Evolutionary conservation across 345 rosid species (phyloP), one percentile per base, ranked within the genome.

Genomic region (Boechera stricta): DNA sequence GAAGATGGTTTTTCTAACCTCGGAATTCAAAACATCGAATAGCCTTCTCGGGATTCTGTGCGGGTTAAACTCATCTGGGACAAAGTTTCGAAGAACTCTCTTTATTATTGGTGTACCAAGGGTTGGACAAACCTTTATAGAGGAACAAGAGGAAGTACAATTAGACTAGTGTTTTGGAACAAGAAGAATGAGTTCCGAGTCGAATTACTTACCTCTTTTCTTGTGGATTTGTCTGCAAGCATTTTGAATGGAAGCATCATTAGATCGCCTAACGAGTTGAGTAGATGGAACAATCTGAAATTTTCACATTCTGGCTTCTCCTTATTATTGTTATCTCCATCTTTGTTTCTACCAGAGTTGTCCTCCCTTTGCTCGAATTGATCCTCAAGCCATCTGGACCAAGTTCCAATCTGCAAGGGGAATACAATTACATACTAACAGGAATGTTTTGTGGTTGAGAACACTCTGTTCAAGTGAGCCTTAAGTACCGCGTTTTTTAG

Each of bases 361-460:
- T 80, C 83, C 4, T 92, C 94, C 49, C 86, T 93, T 47, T 81
- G 82, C 36, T 86, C 95, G 64, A 91, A 94, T 48, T 91, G 82
- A 86, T 87, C 97, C 42, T 88, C 84, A 64, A 94, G 95, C 98
- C 98, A 94, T 84, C 90, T 87, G 31, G 98, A 88, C 98, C 98
- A 94, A 77, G 82, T 88, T 62, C 98, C 97, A 61, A 91, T 86
- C 98, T 92, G 71, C 77, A 59, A 76, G 4, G 44, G 35, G 64
- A 3, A 16, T 31, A 28, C 3, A 2, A 62, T 54, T 70, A 51
- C 78, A 78, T 12, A 47, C 72, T 47, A 60, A 65, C 16, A 44
- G n/a, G 15, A 54, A 33, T 10, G 2, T 10, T 12, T 12, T 29
- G 3, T 16, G 21, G 24, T 41, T 39, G 16, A 45, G 26, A 33